These are phyloP conservation scores for Curvularia spicifera DNA, from an alignment of 2,329 filamentous ascomycete species.

Conservation along the genomic window DNA sequence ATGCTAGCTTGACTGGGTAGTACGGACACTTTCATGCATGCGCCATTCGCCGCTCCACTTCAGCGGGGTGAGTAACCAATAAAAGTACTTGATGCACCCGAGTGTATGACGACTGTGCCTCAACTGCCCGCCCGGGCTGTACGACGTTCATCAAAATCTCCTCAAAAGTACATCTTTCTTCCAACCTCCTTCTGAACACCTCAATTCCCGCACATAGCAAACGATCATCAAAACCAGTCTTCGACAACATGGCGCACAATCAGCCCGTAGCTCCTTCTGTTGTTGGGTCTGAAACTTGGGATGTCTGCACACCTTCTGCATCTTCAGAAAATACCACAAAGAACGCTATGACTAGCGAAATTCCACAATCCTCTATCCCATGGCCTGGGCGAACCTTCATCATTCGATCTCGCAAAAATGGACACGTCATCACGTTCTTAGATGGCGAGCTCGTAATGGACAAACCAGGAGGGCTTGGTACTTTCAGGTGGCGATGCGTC, in stretches of 20 bases:
- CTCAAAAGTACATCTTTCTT: background rate
- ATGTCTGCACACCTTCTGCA: constrained; percentile 12
- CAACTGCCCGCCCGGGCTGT: background rate
- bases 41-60: constrained; percentile 5
- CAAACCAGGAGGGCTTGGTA: constrained; percentile 28
- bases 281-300: constrained; percentile 7
- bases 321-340: constrained; percentile 13
- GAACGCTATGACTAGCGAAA: background rate
- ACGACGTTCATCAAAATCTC: background rate
- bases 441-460: constrained; percentile 41
- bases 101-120: constrained; percentile 6
- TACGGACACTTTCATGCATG: background rate
- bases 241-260: constrained; percentile 9
- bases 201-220: background rate
- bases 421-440: constrained; percentile 41
- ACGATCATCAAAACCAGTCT: background rate
- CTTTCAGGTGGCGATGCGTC: constrained; percentile 49
- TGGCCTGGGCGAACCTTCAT: constrained; percentile 42
- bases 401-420: constrained; percentile 38
- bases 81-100: constrained; percentile 5
- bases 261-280: constrained; percentile 3
- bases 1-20: too few species aligned
- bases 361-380: constrained; percentile 16
- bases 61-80: constrained; percentile 7
- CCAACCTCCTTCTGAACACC: constrained; percentile 2